A percentile compares a stretch with the other conserved stretches of the same genome.
Conservation (phyloP, 345 rosid species). For the Eucalyptus curtisii region DNA sequence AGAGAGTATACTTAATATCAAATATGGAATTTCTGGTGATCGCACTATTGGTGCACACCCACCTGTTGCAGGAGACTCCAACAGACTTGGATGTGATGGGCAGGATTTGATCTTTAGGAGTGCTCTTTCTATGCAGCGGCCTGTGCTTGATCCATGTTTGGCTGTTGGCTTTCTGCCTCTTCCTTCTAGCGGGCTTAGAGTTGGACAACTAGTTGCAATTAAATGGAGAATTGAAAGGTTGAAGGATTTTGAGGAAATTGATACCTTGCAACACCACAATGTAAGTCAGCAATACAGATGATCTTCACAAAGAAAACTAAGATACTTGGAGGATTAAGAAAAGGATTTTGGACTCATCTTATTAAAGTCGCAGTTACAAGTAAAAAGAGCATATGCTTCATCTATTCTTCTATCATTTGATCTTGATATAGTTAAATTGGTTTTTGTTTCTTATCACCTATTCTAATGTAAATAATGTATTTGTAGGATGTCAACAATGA, state of each 20-base stretch:
- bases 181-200: constrained; percentile 70
- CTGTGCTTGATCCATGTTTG: constrained; percentile 86
- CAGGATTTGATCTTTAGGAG: constrained; percentile 71
- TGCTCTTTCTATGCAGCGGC: constrained; percentile 67
- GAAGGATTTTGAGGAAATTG: constrained; percentile 39
- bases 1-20: constrained; percentile 74
- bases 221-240: constrained; percentile 92
- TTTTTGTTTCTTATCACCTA: background rate
- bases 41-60: constrained; percentile 80
- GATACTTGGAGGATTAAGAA: background rate
- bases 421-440: background rate
- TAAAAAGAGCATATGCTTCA: background rate
- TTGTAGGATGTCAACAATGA: background rate
- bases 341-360: background rate
- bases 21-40: constrained; percentile 64
- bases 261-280: constrained; percentile 5
- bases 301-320: background rate
- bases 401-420: background rate
- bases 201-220: constrained; percentile 76
- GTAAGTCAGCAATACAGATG: constrained; percentile 26
- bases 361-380: background rate
- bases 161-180: constrained; percentile 92
- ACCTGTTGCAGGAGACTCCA: constrained; percentile 35
- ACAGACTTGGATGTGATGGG: constrained; percentile 18
- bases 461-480: background rate